A percentile compares a stretch with the other conserved stretches of the same genome.
Evolutionary conservation across 352 stramenopile genomes (phyloP).

Genomic region (Phytophthora multivora): DNA sequence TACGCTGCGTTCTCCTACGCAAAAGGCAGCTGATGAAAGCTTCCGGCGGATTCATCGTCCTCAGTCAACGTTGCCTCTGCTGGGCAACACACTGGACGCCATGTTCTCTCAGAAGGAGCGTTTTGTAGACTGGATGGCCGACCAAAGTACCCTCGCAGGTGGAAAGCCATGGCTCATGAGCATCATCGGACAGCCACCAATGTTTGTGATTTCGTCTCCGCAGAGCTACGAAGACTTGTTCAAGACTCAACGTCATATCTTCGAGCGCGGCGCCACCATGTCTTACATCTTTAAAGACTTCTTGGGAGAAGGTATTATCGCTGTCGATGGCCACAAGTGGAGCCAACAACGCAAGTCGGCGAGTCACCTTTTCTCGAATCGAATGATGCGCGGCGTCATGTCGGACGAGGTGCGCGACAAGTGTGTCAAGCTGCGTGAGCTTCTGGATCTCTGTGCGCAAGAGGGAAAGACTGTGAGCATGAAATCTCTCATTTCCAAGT

Average conservation of each 20-base stretch:
- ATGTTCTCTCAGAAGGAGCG: slow-evolving; percentile 32
- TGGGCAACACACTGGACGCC: slow-evolving; percentile 43
- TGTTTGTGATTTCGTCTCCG: slow-evolving; percentile 39
- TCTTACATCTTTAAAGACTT: slow-evolving; percentile 52
- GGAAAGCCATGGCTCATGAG: slow-evolving; percentile 39
- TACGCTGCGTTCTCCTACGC: slow-evolving; percentile 5
- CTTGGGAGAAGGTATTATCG: slow-evolving; percentile 73
- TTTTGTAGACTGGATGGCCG: slow-evolving; percentile 42
- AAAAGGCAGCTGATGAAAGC: slow-evolving; percentile 21
- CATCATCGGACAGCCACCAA: slow-evolving; percentile 24
- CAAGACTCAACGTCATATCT: slow-evolving; percentile 59
- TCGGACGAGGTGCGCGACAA: slow-evolving; percentile 36
- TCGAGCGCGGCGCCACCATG: slow-evolving; percentile 54
- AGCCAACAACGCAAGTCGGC: slow-evolving; percentile 72
- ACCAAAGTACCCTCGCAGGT: slow-evolving; percentile 33
- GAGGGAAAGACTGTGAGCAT: slow-evolving; percentile 24
- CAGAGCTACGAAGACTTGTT: slow-evolving; percentile 52
- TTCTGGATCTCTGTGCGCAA: slow-evolving; percentile 23
- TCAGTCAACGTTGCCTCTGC: slow-evolving; percentile 32
- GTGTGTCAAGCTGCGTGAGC: slow-evolving; percentile 25
- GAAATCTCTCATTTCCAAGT: slow-evolving; percentile 51
- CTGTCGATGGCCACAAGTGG: slow-evolving; percentile 59
- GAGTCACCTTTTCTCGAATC: slow-evolving; percentile 85
- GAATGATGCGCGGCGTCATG: slow-evolving; percentile 62
- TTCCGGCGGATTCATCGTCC: slow-evolving; percentile 25